Evolutionary conservation across 73 alveolate species (phyloP).

Genomic region (Symbiodinium pilosum): DNA sequence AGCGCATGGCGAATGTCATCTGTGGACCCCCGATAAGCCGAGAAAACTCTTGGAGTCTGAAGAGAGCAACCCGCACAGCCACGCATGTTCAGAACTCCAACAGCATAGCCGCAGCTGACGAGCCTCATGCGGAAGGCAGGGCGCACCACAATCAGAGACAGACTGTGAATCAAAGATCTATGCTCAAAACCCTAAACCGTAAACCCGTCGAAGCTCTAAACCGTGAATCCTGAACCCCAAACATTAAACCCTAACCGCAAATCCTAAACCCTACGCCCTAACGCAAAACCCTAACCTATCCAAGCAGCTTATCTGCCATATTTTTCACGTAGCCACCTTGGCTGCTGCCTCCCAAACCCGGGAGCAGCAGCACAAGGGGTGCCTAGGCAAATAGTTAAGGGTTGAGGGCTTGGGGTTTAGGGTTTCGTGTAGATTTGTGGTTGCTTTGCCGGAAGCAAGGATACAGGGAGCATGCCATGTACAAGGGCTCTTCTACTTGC

Average conservation of each 20-base stretch:
- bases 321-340: slow-evolving; percentile 26
- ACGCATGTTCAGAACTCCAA: slow-evolving; percentile 51
- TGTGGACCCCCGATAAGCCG: slow-evolving; percentile 54
- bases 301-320: not conserved
- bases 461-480: too few relatives aligned
- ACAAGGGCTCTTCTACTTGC: too few relatives aligned
- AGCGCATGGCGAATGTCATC: slow-evolving; percentile 28
- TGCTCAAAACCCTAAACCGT: too few relatives aligned
- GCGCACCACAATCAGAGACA: not conserved
- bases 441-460: not conserved
- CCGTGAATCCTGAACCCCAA: too few relatives aligned
- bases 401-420: too few relatives aligned
- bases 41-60: slow-evolving; percentile 39
- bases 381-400: not conserved
- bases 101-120: slow-evolving; percentile 17
- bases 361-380: slow-evolving; percentile 19
- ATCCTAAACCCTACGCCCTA: too few relatives aligned
- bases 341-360: slow-evolving; percentile 53
- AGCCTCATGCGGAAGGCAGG: not conserved
- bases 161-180: not conserved
- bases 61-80: slow-evolving; percentile 33
- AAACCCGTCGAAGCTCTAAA: too few relatives aligned
- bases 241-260: too few relatives aligned
- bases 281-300: too few relatives aligned
- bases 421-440: not conserved